Percentiles rank a stretch among this genome's conserved stretches.
These are phyloP conservation scores for Cyathus striatus DNA, from an alignment of 768 basidiomycete species.

Conservation along the genomic window DNA sequence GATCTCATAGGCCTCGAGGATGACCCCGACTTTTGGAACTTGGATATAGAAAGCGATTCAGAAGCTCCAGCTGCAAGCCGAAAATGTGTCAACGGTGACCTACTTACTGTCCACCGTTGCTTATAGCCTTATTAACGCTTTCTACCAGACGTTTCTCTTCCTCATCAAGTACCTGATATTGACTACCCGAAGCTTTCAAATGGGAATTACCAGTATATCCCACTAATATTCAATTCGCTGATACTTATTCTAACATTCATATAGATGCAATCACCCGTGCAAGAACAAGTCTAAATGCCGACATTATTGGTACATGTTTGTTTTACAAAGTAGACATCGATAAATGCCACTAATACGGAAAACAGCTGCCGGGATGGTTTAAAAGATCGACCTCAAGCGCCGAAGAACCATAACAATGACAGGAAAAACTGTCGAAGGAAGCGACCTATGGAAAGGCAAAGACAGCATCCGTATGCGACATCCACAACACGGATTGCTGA, in stretches of 20 bases:
- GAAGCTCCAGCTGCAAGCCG: conserved; percentile 15
- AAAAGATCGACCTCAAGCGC: conserved; percentile 35
- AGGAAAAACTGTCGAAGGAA: conserved; percentile 3
- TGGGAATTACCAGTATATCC: conserved; percentile 54
- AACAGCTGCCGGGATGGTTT: conserved; percentile 72
- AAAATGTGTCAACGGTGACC: conserved; percentile 10
- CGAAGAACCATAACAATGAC: too few relatives aligned
- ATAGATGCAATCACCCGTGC: conserved; percentile 76
- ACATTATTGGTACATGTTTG: conserved; percentile 76
- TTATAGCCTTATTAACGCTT: too few relatives aligned
- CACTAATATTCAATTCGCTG: background rate
- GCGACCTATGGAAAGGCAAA: conserved; percentile 4
- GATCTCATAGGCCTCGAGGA: conserved; percentile 66
- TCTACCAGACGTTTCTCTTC: too few relatives aligned
- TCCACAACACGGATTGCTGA: background rate
- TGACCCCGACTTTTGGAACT: conserved; percentile 64
- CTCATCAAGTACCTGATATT: too few relatives aligned
- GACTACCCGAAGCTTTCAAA: conserved; percentile 30
- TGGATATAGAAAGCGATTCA: conserved; percentile 33
- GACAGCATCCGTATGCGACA: background rate
- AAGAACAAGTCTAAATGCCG: conserved; percentile 73
- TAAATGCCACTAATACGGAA: conserved; percentile 3
- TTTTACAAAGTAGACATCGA: conserved; percentile 3
- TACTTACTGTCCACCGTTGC: too few relatives aligned
- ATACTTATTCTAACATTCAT: conserved; percentile 2